phyloP scores from a whole-genome alignment of 495 filamentous ascomycete genomes.

The Coniosporium apollinis region DNA sequence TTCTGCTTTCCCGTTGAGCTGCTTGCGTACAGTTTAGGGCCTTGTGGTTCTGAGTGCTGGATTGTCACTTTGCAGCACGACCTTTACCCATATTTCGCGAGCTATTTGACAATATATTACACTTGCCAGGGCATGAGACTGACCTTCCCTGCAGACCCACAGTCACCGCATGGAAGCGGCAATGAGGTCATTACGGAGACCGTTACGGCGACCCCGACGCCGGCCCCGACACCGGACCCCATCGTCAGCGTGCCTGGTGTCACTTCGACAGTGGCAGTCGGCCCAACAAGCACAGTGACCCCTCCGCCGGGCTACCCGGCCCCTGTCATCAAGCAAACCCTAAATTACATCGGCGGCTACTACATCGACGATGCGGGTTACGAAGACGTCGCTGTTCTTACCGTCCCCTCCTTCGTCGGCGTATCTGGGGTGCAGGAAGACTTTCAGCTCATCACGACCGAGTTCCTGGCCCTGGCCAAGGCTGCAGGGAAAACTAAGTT shows the following conservation, averaged over 20 bases:
- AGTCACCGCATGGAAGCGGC: too few relatives aligned
- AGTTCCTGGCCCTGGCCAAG: slow-evolving; percentile 27
- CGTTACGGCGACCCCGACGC: slow-evolving; percentile 6
- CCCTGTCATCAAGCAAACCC: slow-evolving; percentile 26
- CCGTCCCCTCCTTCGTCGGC: slow-evolving; percentile 31
- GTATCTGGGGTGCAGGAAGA: slow-evolving; percentile 16
- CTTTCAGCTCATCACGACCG: slow-evolving; percentile 23
- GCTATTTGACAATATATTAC: too few relatives aligned
- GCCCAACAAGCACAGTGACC: slow-evolving; percentile 7
- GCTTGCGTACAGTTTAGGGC: too few relatives aligned
- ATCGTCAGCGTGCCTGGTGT: too few relatives aligned
- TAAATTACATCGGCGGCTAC: slow-evolving; percentile 31
- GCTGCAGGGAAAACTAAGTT: slow-evolving; percentile 25
- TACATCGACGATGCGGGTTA: slow-evolving; percentile 29
- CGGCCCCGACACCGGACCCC: slow-evolving; percentile 8
- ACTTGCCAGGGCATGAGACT: too few relatives aligned
- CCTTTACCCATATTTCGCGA: too few relatives aligned
- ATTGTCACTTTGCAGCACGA: too few relatives aligned
- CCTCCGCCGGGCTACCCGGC: slow-evolving; percentile 32
- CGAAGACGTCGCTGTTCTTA: slow-evolving; percentile 32
- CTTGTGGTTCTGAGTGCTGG: too few relatives aligned
- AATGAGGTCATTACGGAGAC: too few relatives aligned
- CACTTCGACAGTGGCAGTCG: neutral
- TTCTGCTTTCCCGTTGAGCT: too few relatives aligned
- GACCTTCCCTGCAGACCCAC: too few relatives aligned